Evolutionary conservation across 176 grass and related monocot species (phyloP).

Genomic region (Eleusine coracana): DNA sequence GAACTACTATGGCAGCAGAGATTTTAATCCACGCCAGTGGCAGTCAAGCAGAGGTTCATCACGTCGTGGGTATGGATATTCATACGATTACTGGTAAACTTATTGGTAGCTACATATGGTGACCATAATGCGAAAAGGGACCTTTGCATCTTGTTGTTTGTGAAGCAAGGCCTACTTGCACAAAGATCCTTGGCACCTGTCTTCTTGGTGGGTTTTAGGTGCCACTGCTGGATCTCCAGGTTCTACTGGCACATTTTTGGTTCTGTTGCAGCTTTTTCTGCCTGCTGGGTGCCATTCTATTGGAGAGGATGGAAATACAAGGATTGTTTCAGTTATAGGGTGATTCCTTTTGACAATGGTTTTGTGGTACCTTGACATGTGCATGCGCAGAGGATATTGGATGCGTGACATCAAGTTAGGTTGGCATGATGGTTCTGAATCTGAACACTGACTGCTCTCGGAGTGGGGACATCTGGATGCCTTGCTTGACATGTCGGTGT

Average conservation of each 20-base stretch:
- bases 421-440: background rate
- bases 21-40: slow-evolving; percentile 55
- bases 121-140: background rate
- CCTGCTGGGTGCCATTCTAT: slow-evolving; percentile 17
- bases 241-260: background rate
- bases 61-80: slow-evolving; percentile 45
- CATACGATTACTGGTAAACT: slow-evolving; percentile 57
- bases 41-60: slow-evolving; percentile 49
- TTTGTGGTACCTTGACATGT: background rate
- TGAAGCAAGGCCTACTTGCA: slow-evolving; percentile 33
- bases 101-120: slow-evolving; percentile 22
- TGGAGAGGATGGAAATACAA: slow-evolving; percentile 27
- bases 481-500: background rate
- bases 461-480: background rate
- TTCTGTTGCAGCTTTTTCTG: slow-evolving; percentile 6
- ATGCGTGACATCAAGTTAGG: slow-evolving; percentile 5
- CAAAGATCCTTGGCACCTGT: background rate
- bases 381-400: background rate
- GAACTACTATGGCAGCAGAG: slow-evolving; percentile 43
- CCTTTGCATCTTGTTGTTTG: slow-evolving; percentile 18
- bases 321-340: background rate
- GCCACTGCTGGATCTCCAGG: background rate
- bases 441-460: slow-evolving; percentile 15
- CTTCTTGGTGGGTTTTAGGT: slow-evolving; percentile 15
- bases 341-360: background rate